A percentile compares a stretch with the other conserved stretches of the same genome.
phyloP scores from a whole-genome alignment of 495 filamentous ascomycete species.

The Aspergillus hancockii region DNA sequence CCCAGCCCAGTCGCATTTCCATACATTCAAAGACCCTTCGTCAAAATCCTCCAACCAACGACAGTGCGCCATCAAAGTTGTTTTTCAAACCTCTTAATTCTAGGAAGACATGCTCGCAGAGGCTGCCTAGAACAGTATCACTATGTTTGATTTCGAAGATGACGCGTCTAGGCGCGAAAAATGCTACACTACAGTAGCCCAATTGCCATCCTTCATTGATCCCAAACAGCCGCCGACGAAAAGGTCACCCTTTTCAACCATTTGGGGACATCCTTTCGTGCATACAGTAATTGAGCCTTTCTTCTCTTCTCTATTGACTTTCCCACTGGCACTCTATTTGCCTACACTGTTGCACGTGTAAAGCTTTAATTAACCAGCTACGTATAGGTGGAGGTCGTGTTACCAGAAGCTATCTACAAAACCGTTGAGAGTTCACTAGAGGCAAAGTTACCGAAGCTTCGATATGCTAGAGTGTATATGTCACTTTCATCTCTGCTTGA shows the following conservation, averaged over 20 bases:
- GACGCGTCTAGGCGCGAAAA: slow-evolving; percentile 63
- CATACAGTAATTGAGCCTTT: slow-evolving; percentile 58
- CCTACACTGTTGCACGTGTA: background rate
- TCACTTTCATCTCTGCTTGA: slow-evolving; percentile 69
- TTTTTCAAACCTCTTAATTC: background rate
- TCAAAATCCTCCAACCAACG: background rate
- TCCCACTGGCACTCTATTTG: background rate
- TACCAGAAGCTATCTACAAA: slow-evolving; percentile 68
- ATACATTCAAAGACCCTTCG: background rate
- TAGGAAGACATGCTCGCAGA: background rate
- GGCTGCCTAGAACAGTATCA: background rate
- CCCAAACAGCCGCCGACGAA: slow-evolving; percentile 69
- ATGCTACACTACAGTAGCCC: slow-evolving; percentile 69
- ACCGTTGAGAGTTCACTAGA: slow-evolving; percentile 57
- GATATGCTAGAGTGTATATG: slow-evolving; percentile 74
- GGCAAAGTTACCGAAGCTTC: slow-evolving; percentile 38
- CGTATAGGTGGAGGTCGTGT: slow-evolving; percentile 67
- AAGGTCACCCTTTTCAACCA: slow-evolving; percentile 70
- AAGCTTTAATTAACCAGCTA: slow-evolving; percentile 13
- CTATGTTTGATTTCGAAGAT: slow-evolving; percentile 60
- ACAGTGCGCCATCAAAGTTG: background rate
- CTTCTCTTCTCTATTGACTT: background rate
- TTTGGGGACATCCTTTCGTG: slow-evolving; percentile 69
- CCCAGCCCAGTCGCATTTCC: background rate
- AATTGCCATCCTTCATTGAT: slow-evolving; percentile 64